Conservation (phyloP, 176 grass and related monocot genomes). For the Triticum aestivum region DNA sequence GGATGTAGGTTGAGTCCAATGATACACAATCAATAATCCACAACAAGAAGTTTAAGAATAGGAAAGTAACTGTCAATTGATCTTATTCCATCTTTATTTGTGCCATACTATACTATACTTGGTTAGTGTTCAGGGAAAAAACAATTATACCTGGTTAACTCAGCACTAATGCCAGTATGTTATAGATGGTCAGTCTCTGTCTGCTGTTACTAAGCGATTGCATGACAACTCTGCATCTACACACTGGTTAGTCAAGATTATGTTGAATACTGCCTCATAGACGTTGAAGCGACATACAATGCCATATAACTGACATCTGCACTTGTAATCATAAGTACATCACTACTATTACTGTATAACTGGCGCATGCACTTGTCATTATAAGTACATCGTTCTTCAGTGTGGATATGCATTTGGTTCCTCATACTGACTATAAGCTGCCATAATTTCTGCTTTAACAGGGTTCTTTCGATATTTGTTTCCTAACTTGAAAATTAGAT, state of each 20-base stretch:
- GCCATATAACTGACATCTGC: not conserved
- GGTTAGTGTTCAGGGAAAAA: not conserved
- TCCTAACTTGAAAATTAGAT: constrained; percentile 36
- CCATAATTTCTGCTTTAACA: not conserved
- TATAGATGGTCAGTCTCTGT: not conserved
- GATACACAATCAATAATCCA: too few species aligned
- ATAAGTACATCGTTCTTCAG: not conserved
- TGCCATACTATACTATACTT: not conserved
- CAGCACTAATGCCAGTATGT: not conserved
- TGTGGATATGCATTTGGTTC: not conserved
- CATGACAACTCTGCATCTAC: not conserved
- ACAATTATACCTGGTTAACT: not conserved
- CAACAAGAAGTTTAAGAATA: too few species aligned
- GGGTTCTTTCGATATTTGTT: not conserved
- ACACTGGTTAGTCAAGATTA: not conserved
- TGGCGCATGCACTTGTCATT: not conserved
- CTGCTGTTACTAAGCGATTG: not conserved
- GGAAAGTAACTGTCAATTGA: not conserved
- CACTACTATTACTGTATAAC: not conserved
- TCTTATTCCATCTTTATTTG: not conserved
- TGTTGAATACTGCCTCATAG: not conserved
- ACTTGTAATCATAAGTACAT: not conserved
- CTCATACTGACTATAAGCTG: not conserved
- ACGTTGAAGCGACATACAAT: not conserved
- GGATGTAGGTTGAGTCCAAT: not conserved